Percentiles rank a stretch among this genome's conserved stretches.
These are phyloP conservation scores for Aspergillus sp. DNA, from an alignment of 2,329 filamentous ascomycete genomes.

Conservation along the genomic window DNA sequence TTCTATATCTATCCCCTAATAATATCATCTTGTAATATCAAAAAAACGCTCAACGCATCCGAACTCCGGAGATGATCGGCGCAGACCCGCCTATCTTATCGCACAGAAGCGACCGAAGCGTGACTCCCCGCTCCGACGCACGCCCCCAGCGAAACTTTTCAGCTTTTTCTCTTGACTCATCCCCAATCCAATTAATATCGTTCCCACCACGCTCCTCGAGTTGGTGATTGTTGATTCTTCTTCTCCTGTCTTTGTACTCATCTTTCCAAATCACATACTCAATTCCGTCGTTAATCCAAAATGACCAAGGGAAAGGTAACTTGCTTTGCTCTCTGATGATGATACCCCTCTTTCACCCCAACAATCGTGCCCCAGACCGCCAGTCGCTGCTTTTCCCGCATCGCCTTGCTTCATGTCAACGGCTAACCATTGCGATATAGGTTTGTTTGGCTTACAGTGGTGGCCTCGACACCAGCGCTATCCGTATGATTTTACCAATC, in stretches of 20 bases:
- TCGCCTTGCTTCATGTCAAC: slow-evolving; percentile 1
- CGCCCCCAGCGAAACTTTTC: no score
- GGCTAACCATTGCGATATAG: slow-evolving; percentile 14
- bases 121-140: no score
- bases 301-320: slow-evolving; percentile 24
- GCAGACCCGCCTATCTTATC: no score
- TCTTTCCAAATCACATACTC: no score
- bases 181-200: no score
- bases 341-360: neutral
- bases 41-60: no score
- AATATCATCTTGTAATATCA: no score
- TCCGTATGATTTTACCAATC: slow-evolving; percentile 38
- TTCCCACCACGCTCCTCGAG: neutral
- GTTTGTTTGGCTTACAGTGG: slow-evolving; percentile 39
- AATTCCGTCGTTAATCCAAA: slow-evolving; percentile 6
- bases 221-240: neutral
- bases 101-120: no score
- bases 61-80: no score
- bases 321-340: slow-evolving; percentile 3
- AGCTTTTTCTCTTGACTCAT: neutral
- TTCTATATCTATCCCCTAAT: no score
- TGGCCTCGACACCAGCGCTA: slow-evolving; percentile 57
- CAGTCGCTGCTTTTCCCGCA: slow-evolving; percentile 4
- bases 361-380: slow-evolving; percentile 8
- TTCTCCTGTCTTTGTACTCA: neutral